These are phyloP conservation scores for Aspergillus niger DNA, from an alignment of 2,329 filamentous ascomycete species.

Conservation along the genomic window DNA sequence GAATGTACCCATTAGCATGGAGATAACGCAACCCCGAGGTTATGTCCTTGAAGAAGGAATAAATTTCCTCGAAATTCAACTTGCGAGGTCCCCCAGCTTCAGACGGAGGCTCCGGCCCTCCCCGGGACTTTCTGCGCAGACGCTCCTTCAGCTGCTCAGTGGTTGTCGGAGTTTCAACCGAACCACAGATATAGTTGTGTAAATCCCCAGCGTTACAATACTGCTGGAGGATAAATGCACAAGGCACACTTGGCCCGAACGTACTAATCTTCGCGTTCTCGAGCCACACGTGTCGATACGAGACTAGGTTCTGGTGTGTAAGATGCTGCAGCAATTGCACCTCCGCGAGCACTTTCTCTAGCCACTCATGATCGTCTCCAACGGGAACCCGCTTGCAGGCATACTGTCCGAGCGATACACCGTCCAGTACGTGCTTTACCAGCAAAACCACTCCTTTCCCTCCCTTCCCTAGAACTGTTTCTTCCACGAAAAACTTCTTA, in stretches of 20 bases:
- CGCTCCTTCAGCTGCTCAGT: conserved; percentile 88
- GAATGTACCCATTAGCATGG: conserved; percentile 89
- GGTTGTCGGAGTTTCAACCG: conserved; percentile 62
- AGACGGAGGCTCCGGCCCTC: conserved; percentile 65
- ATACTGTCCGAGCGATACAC: conserved; percentile 83
- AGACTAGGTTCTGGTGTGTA: conserved; percentile 92
- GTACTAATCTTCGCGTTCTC: conserved; percentile 81
- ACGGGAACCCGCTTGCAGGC: conserved; percentile 97
- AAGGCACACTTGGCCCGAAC: conserved; percentile 89
- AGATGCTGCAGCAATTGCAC: conserved; percentile 90
- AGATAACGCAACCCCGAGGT: conserved; percentile 88
- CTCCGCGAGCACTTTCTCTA: conserved; percentile 91
- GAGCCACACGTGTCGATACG: conserved; percentile 96
- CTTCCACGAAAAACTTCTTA: conserved; percentile 86
- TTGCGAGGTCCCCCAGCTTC: conserved; percentile 56
- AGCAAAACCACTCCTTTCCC: conserved; percentile 93
- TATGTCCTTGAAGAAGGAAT: conserved; percentile 94
- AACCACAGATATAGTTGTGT: conserved; percentile 79
- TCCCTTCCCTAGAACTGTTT: conserved; percentile 80
- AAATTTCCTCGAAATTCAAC: conserved; percentile 85
- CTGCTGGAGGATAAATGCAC: conserved; percentile 95
- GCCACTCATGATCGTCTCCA: conserved; percentile 89
- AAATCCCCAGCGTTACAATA: conserved; percentile 95
- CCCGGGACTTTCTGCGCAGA: conserved; percentile 78
- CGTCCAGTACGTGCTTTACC: conserved; percentile 90